Evolutionary conservation across 768 basidiomycete species (phyloP).

Genomic region (Lyophyllum atratum): DNA sequence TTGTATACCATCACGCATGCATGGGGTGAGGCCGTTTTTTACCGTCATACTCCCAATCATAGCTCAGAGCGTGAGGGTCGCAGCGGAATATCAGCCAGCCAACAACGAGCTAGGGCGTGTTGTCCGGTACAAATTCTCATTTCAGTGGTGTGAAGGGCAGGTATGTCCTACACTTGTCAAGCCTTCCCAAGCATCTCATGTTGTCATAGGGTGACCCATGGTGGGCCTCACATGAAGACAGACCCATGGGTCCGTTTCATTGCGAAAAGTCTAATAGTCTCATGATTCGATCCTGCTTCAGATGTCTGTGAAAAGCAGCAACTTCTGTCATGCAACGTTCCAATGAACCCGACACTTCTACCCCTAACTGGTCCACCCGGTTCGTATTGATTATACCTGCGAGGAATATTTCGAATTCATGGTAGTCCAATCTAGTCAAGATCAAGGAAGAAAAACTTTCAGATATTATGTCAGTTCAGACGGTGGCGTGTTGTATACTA

Average conservation of each 20-base stretch:
- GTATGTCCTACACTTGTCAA: constrained; percentile 25
- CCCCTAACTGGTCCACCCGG: neutral
- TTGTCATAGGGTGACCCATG: constrained; percentile 43
- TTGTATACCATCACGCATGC: constrained; percentile 71
- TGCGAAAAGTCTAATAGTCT: neutral
- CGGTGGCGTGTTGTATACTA: neutral
- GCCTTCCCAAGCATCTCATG: neutral
- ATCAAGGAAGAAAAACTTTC: neutral
- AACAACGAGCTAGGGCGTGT: constrained; percentile 51
- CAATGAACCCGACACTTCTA: neutral
- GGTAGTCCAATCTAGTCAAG: neutral
- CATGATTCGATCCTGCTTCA: neutral
- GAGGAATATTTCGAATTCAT: neutral
- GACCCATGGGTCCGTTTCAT: neutral
- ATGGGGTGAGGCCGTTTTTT: constrained; percentile 55
- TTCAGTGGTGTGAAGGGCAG: constrained; percentile 82
- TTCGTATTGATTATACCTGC: neutral
- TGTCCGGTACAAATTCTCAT: constrained; percentile 81
- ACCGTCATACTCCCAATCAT: neutral
- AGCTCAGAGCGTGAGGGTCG: neutral
- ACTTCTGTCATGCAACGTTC: neutral
- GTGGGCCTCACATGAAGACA: constrained; percentile 33
- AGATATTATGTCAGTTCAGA: neutral
- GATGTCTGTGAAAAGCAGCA: neutral
- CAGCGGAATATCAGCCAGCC: constrained; percentile 66